These are phyloP conservation scores for Candida pseudoviswanathii DNA, from an alignment of 1,139 yeast species.

Conservation along the genomic window DNA sequence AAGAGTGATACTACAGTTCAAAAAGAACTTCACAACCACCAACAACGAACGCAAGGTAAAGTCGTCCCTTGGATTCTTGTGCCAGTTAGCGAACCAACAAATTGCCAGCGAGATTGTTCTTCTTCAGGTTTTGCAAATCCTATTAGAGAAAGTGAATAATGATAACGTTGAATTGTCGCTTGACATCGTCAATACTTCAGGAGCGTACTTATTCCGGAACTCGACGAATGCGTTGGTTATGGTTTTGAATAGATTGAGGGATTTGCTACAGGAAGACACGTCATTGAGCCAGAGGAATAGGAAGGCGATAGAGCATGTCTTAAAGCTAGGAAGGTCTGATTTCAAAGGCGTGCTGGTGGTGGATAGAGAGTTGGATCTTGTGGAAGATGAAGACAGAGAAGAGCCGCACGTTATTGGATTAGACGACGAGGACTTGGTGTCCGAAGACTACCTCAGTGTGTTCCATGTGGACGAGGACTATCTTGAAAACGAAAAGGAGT, in stretches of 20 bases:
- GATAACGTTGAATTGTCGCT: conserved; percentile 34
- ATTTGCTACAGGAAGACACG: conserved; percentile 56
- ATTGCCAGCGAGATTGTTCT: conserved; percentile 66
- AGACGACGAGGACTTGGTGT: conserved; percentile 47
- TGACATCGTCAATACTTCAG: conserved; percentile 28
- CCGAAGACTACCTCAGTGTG: conserved; percentile 51
- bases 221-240: conserved; percentile 39
- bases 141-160: conserved; percentile 56
- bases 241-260: conserved; percentile 64
- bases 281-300: conserved; percentile 46
- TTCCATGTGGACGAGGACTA: conserved; percentile 57
- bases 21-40: conserved; percentile 53
- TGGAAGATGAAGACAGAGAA: conserved; percentile 63
- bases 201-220: conserved; percentile 23
- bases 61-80: conserved; percentile 51
- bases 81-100: conserved; percentile 65
- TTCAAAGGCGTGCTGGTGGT: conserved; percentile 46
- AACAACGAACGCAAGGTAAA: conserved; percentile 43
- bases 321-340: conserved; percentile 52
- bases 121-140: conserved; percentile 62
- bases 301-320: conserved; percentile 52
- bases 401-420: conserved; percentile 61
- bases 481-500: conserved; percentile 49
- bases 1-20: conserved; percentile 62
- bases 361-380: conserved; percentile 54